Conservation (phyloP, 139 green algal genomes). For the Volvox reticuliferus region DNA sequence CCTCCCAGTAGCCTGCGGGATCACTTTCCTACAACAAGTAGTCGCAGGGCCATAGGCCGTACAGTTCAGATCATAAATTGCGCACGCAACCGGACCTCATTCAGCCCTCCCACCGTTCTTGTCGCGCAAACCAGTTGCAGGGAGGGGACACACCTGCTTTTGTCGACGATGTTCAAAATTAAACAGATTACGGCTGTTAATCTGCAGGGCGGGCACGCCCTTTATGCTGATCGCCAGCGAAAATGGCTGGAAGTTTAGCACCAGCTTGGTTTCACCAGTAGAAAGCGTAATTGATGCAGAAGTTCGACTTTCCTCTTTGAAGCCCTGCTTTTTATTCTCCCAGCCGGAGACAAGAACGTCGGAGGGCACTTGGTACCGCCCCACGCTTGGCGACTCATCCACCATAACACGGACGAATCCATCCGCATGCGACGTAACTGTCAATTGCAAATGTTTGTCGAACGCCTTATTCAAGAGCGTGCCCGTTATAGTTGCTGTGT, state of each 20-base stretch:
- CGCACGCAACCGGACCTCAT: not conserved
- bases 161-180: slow-evolving; percentile 87
- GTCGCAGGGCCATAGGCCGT: not conserved
- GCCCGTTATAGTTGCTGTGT: slow-evolving; percentile 61
- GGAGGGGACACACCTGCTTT: slow-evolving; percentile 68
- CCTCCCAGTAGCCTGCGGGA: slow-evolving; percentile 87
- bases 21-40: slow-evolving; percentile 70
- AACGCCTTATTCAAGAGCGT: slow-evolving; percentile 64
- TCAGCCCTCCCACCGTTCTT: not conserved
- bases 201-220: slow-evolving; percentile 60
- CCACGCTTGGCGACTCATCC: slow-evolving; percentile 68
- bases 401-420: slow-evolving; percentile 84
- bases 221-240: slow-evolving; percentile 61
- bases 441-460: slow-evolving; percentile 63
- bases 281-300: not conserved
- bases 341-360: slow-evolving; percentile 19
- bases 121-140: not conserved
- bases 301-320: not conserved
- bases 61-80: not conserved
- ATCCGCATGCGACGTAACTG: slow-evolving; percentile 75
- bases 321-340: slow-evolving; percentile 12
- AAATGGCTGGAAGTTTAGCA: slow-evolving; percentile 76
- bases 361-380: slow-evolving; percentile 37
- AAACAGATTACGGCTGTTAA: slow-evolving; percentile 89
- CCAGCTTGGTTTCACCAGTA: slow-evolving; percentile 42